Evolutionary conservation across 2,329 filamentous ascomycete genomes (phyloP), one percentile per base, ranked within the genome.

Genomic region (Phoma sp.): DNA sequence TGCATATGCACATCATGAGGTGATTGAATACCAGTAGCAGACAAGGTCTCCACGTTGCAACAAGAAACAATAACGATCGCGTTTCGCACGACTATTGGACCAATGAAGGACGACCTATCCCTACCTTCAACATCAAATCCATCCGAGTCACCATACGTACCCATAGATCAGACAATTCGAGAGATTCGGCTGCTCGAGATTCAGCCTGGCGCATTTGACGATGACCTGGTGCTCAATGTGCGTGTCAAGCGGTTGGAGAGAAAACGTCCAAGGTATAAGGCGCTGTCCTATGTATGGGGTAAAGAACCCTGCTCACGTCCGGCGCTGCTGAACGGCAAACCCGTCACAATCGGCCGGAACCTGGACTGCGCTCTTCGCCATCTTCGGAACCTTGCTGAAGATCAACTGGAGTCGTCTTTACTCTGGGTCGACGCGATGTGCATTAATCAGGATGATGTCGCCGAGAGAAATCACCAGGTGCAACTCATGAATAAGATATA

Each of bases 261-360:
- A 5, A 28, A 32, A 17, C 37, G 11, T 5, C 30, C 20, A 5
- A 9, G 11, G 5, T 56, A 56, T 21, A 47, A 52, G 17, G 53
- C 53, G 4, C 29, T 48, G 25, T 56, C 47, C 2, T 56, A 56
- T 20, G 42, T 38, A 4, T 56, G 53, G 53, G 47, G 42, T 5
- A 52, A 36, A 10, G 29, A 39, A 17, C 15, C 15, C 6, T 25
- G 17, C 18, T 12, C 20, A 14, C 23, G n/a, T 12, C 39, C 36
- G 17, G 40, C 30, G 7, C 4, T 18, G 2, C 12, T 52, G 7
- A 36, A 56, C 14, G 26, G 25, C 15, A 25, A 26, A 21, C 26
- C 9, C 2, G 17, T 42, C 12, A 10, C 18, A 1, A 48, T 52
- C 7, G 47, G 42, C 12, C 17, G 26, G 4, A 52, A 52, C 25